These are phyloP conservation scores for Nigrograna mackinnonii DNA, from an alignment of 2,329 filamentous ascomycete species.

Conservation along the genomic window DNA sequence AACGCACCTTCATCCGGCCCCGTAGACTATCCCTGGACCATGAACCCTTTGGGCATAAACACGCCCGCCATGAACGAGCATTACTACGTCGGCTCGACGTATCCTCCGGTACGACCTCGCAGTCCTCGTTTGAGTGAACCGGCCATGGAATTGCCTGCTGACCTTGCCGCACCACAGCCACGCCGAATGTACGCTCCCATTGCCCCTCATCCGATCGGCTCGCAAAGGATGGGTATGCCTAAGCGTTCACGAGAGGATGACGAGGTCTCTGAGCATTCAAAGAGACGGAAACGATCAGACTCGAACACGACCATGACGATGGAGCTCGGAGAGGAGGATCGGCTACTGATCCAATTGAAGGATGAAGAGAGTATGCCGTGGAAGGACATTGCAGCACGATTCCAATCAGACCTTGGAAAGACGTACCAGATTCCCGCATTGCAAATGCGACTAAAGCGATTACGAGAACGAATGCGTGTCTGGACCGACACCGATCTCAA, in stretches of 20 bases:
- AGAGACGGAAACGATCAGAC: constrained; percentile 47
- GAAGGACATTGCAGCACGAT: constrained; percentile 58
- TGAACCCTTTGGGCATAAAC: constrained; percentile 46
- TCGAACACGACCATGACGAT: constrained; percentile 34
- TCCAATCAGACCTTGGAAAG: constrained; percentile 53
- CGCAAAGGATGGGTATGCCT: constrained; percentile 26
- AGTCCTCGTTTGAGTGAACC: constrained; percentile 38
- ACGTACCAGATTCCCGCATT: constrained; percentile 55
- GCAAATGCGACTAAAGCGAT: constrained; percentile 58
- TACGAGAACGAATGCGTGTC: constrained; percentile 53
- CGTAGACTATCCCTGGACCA: constrained; percentile 41
- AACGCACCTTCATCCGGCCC: constrained; percentile 21
- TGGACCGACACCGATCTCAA: constrained; percentile 57
- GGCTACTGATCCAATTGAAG: constrained; percentile 53
- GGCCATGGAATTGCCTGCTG: constrained; percentile 27
- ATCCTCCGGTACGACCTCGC: constrained; percentile 29
- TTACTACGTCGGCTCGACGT: constrained; percentile 27
- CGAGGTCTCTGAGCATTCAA: constrained; percentile 31
- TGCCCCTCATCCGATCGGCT: constrained; percentile 45
- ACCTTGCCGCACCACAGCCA: constrained; percentile 41
- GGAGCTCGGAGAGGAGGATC: constrained; percentile 56
- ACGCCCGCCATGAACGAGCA: constrained; percentile 26
- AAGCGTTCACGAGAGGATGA: constrained; percentile 47
- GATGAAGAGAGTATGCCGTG: constrained; percentile 57
- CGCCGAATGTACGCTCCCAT: constrained; percentile 48